These are phyloP conservation scores for Xylariaceae sp. DNA, from an alignment of 2,329 filamentous ascomycete genomes.

Conservation along the genomic window DNA sequence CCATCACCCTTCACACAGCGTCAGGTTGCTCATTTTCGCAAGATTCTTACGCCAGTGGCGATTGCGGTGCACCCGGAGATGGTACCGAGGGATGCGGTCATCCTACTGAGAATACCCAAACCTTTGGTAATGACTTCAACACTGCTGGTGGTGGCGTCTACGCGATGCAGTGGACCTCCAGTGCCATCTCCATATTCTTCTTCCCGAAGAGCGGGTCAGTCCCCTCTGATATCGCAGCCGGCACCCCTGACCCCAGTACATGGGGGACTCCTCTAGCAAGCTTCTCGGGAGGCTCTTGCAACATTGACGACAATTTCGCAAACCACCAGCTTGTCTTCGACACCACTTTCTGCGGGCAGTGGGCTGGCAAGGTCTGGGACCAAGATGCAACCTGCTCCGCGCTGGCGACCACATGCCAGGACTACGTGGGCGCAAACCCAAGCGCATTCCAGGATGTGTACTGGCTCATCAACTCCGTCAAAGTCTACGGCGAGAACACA, in stretches of 20 bases:
- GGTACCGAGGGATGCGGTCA: constrained; percentile 59
- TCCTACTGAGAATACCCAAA: constrained; percentile 44
- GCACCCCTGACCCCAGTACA: constrained; percentile 57
- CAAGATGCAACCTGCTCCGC: constrained; percentile 53
- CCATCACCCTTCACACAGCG: constrained; percentile 65
- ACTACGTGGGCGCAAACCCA: constrained; percentile 70
- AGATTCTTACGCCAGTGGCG: constrained; percentile 38
- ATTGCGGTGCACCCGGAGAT: constrained; percentile 53
- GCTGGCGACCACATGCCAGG: constrained; percentile 62
- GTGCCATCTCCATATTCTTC: constrained; percentile 74
- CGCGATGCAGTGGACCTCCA: constrained; percentile 70
- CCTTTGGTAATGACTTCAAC: constrained; percentile 71
- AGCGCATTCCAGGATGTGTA: constrained; percentile 67
- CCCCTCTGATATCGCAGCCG: constrained; percentile 58
- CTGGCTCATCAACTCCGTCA: constrained; percentile 72
- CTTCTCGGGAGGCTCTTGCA: constrained; percentile 65
- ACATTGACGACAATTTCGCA: constrained; percentile 67
- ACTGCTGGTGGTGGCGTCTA: constrained; percentile 64
- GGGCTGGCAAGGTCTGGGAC: constrained; percentile 71
- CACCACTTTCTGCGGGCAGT: constrained; percentile 82
- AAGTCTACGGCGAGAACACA: constrained; percentile 47
- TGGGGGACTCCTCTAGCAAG: constrained; percentile 68
- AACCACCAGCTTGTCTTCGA: constrained; percentile 75
- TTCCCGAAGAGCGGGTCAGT: constrained; percentile 62
- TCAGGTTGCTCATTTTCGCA: constrained; percentile 52